Base-by-base conservation (phyloP, 2,329 filamentous ascomycete genomes). In the Ophiocordyceps australis region DNA sequence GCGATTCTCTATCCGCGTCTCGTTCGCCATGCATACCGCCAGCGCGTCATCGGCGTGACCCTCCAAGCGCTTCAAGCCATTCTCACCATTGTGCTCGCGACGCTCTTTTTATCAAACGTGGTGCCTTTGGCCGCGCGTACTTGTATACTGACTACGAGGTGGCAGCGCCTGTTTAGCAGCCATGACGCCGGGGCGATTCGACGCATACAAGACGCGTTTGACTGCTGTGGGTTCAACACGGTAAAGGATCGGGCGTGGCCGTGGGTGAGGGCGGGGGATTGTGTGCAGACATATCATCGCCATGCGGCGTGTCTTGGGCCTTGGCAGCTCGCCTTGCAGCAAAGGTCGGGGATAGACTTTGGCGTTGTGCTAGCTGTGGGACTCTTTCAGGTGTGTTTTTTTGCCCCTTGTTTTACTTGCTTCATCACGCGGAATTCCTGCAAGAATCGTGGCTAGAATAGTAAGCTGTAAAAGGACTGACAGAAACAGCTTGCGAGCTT, bases 181-280 rank as follows among this genome's bases (percentile, higher is more conserved):
- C 65, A 69, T 33, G 49, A 74, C 30, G 52, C 31, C 1, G 37
- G 34, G 3, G 44, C 54, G 3, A 59, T 78, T 28, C 52, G 54
- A 24, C 45, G 47, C 3, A 72, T 79, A 28, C 72, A 79, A 35
- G 65, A 77, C 38, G 42, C 56, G 0, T 57, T 75, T 18, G 39
- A 59, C 9, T 79, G 73, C 47, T 79, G 73, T 36, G 74, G 74
- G 2, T 55, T 74, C 23, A 54, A 52, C 26, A 60, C 51, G 6
- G 39, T 62, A 15, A 43, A 38, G 16, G 69, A 78, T 37, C 64
- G 61, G 40, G 57, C 62, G 1, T 75, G 58, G 57, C 73, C 72
- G 0, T 74, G 55, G 2, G 28, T 28, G 2, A 24, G 28, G 10
- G 30, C 26, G 33, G 48, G 21, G 38, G 39, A 19, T 35, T 70